Percentiles rank a stretch among this genome's conserved stretches.
phyloP scores from a whole-genome alignment of 768 basidiomycete genomes.

The Boletus bicolor region DNA sequence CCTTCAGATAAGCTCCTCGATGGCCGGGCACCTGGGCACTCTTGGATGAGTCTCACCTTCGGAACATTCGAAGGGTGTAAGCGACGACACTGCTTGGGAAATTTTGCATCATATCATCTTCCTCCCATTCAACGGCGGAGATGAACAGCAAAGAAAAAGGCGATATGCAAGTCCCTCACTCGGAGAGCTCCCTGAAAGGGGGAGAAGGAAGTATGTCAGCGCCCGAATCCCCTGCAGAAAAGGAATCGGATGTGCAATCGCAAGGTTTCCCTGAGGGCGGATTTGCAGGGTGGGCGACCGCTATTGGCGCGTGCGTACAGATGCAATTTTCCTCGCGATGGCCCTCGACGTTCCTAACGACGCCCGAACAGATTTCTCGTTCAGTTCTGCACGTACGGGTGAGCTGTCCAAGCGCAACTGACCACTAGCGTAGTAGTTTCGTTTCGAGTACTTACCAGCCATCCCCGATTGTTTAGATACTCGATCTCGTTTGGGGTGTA shows the following conservation, averaged over 20 bases:
- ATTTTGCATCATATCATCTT: no score
- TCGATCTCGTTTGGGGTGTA: slow-evolving; percentile 42
- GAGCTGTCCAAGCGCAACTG: neutral
- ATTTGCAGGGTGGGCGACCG: slow-evolving; percentile 30
- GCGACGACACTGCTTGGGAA: no score
- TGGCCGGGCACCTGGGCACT: no score
- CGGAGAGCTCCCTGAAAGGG: neutral
- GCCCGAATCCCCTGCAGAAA: neutral
- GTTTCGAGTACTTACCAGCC: neutral
- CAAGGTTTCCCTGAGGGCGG: slow-evolving; percentile 29
- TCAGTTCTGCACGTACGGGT: slow-evolving; percentile 40
- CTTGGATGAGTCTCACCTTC: no score
- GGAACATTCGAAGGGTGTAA: no score
- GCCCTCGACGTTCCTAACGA: neutral
- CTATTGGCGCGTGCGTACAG: slow-evolving; percentile 28
- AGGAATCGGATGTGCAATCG: neutral
- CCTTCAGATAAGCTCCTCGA: no score
- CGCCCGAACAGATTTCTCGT: slow-evolving; percentile 33
- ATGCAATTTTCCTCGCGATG: neutral
- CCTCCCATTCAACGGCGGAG: neutral
- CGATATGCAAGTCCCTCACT: neutral
- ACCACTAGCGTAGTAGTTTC: neutral
- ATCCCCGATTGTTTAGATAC: slow-evolving; percentile 24
- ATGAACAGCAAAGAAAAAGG: neutral
- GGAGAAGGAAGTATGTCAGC: neutral